phyloP scores from a whole-genome alignment of 2,329 filamentous ascomycete genomes.

The Raffaelea ambrosiae region DNA sequence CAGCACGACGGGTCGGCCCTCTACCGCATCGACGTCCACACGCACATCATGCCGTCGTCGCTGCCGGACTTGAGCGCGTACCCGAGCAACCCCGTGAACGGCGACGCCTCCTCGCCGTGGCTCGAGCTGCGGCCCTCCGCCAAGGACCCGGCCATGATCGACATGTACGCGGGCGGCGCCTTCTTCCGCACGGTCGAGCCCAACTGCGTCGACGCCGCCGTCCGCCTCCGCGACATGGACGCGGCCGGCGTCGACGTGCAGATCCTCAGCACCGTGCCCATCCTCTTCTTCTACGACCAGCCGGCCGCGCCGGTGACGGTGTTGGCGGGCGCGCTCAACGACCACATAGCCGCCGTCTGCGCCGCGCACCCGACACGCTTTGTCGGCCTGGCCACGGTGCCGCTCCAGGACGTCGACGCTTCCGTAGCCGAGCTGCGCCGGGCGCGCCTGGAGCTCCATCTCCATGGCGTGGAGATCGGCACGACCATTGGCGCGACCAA shows the following conservation, averaged over 20 bases:
- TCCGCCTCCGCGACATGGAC: neutral
- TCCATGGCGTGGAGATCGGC: conserved; percentile 3
- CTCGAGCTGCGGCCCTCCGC: too few relatives aligned
- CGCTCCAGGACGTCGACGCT: neutral
- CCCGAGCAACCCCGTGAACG: neutral
- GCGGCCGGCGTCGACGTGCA: conserved; percentile 5
- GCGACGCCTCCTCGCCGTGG: too few relatives aligned
- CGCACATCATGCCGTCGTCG: conserved; percentile 1
- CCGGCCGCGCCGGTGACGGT: neutral
- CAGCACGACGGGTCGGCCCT: neutral
- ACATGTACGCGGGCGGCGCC: conserved; percentile 2
- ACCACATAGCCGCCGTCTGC: neutral
- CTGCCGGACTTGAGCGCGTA: conserved; percentile 1
- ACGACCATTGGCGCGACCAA: neutral
- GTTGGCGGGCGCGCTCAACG: conserved; percentile 2
- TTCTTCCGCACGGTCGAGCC: conserved; percentile 3
- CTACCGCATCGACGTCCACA: conserved; percentile 2
- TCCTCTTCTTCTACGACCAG: conserved; percentile 5
- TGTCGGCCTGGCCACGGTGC: conserved; percentile 1
- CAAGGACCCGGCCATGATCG: too few relatives aligned
- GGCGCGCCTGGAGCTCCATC: neutral
- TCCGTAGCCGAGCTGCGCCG: neutral
- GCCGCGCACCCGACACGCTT: neutral
- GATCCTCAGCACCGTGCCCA: conserved; percentile 3
- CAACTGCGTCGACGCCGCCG: conserved; percentile 1